Percentiles rank a stretch among this genome's conserved stretches.
Evolutionary conservation across 2,329 filamentous ascomycete species (phyloP).

Genomic region (Colletotrichum theobromicola): DNA sequence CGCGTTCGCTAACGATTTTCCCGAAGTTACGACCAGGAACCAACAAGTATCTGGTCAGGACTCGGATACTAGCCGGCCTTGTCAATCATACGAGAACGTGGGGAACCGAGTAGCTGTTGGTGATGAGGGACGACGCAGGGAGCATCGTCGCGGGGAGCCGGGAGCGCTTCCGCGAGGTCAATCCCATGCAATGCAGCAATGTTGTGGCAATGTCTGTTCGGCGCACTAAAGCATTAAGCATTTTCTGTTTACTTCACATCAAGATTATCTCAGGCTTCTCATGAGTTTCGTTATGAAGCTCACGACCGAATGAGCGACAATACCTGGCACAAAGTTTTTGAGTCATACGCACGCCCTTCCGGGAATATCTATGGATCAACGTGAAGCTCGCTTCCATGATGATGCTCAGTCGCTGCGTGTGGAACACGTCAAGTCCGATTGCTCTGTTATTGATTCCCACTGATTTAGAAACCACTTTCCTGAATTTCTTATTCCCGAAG

Average conservation of each 20-base stretch:
- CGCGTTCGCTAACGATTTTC: neutral
- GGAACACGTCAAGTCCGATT: accelerated
- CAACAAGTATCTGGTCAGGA: neutral
- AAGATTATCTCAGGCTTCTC: accelerated
- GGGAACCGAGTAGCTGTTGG: neutral
- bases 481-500: accelerated
- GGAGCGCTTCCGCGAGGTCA: neutral
- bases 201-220: accelerated
- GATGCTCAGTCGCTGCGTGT: neutral
- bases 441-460: neutral
- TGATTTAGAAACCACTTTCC: accelerated
- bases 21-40: neutral
- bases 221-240: neutral
- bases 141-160: neutral
- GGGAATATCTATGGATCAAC: neutral
- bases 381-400: neutral
- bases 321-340: neutral
- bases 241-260: neutral
- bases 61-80: neutral
- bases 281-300: accelerated
- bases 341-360: accelerated
- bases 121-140: neutral
- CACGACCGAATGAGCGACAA: neutral
- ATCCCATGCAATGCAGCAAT: accelerated
- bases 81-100: neutral